Percentiles rank a stretch among this genome's conserved stretches.
These are phyloP conservation scores for Pichia sp. DNA, from an alignment of 1,139 yeast genomes.

Conservation along the genomic window DNA sequence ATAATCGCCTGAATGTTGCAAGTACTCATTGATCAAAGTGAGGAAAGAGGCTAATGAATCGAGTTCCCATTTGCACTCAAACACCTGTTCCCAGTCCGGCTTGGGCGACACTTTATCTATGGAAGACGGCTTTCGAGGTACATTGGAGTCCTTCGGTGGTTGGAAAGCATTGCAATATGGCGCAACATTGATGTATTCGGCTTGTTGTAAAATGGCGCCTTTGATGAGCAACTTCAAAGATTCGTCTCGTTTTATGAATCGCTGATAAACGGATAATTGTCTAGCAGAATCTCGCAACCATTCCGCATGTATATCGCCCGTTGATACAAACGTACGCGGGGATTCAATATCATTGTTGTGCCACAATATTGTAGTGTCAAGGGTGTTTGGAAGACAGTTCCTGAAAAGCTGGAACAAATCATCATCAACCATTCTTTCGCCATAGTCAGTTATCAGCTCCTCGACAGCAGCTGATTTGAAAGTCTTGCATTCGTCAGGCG, in stretches of 20 bases:
- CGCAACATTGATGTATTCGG: slow-evolving; percentile 47
- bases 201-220: slow-evolving; percentile 82
- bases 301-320: slow-evolving; percentile 89
- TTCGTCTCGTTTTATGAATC: slow-evolving; percentile 46
- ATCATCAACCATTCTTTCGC: slow-evolving; percentile 41
- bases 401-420: slow-evolving; percentile 74
- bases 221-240: slow-evolving; percentile 44
- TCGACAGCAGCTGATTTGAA: slow-evolving; percentile 62
- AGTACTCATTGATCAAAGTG: slow-evolving; percentile 67
- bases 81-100: slow-evolving; percentile 66
- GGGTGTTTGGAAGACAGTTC: slow-evolving; percentile 79
- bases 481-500: slow-evolving; percentile 64
- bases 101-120: slow-evolving; percentile 60
- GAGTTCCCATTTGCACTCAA: slow-evolving; percentile 86
- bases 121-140: slow-evolving; percentile 41
- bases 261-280: slow-evolving; percentile 72
- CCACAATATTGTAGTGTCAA: slow-evolving; percentile 84
- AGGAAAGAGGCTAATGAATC: slow-evolving; percentile 82
- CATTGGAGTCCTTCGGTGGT: slow-evolving; percentile 61
- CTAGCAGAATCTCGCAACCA: slow-evolving; percentile 85
- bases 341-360: slow-evolving; percentile 27
- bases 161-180: slow-evolving; percentile 93
- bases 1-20: slow-evolving; percentile 43
- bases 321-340: slow-evolving; percentile 63
- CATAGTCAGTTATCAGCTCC: slow-evolving; percentile 47